Conservation (phyloP, 179 eudicot genomes). For the Beta lomatogona region DNA sequence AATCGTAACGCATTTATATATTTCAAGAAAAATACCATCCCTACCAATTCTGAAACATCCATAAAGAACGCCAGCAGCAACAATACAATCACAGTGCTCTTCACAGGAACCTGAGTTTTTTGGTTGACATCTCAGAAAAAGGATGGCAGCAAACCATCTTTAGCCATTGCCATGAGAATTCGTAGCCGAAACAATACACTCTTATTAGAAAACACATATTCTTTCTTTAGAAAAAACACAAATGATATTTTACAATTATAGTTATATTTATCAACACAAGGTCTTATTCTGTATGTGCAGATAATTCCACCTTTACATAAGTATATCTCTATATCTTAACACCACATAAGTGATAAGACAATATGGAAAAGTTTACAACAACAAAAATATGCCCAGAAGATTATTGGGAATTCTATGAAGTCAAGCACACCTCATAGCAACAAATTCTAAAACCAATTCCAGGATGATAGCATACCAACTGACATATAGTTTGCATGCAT, state of each 20-base stretch:
- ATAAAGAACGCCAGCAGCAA: slow-evolving; percentile 77
- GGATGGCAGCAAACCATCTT: slow-evolving; percentile 92
- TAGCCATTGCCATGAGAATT: slow-evolving; percentile 94
- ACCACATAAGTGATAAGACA: no score
- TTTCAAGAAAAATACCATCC: slow-evolving; percentile 66
- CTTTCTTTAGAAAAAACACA: not conserved
- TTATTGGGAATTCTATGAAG: no score
- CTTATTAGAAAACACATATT: not conserved
- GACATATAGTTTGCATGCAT: no score
- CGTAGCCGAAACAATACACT: slow-evolving; percentile 60
- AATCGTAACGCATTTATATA: not conserved
- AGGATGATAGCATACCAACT: no score
- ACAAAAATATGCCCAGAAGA: no score
- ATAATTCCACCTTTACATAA: no score
- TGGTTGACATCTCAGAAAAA: slow-evolving; percentile 82
- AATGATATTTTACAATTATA: not conserved
- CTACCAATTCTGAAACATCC: slow-evolving; percentile 90
- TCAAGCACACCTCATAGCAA: no score
- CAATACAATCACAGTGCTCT: slow-evolving; percentile 68
- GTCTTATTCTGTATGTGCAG: no score
- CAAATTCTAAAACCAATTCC: no score
- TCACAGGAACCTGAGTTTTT: slow-evolving; percentile 81
- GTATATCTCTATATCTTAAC: no score
- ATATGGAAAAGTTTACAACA: no score
- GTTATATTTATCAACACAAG: not conserved